These are phyloP conservation scores for Candida rishiriensis DNA, from an alignment of 805 yeast genomes.

Conservation along the genomic window DNA sequence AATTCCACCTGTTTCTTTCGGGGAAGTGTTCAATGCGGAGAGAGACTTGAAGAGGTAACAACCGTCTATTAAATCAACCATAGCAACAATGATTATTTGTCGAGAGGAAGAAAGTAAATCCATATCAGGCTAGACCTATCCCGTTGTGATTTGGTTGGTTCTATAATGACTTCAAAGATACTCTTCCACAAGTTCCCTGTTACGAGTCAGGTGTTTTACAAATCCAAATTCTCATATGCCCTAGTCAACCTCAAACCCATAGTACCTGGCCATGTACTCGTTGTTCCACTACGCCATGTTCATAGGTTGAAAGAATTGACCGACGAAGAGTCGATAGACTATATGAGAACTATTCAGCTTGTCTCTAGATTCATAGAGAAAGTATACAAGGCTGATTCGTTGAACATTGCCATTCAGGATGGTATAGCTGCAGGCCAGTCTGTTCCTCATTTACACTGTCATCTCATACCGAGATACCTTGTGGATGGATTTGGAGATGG, in stretches of 20 bases:
- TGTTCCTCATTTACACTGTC: slow-evolving; percentile 94
- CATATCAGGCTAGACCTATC: too few relatives aligned
- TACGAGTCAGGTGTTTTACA: slow-evolving; percentile 52
- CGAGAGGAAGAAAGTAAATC: too few relatives aligned
- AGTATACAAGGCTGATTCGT: slow-evolving; percentile 71
- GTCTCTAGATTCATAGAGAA: slow-evolving; percentile 64
- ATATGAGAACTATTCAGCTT: slow-evolving; percentile 68
- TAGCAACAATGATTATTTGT: too few relatives aligned
- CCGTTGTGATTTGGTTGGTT: background rate
- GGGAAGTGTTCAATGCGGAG: too few relatives aligned
- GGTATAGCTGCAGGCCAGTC: slow-evolving; percentile 96
- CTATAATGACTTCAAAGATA: slow-evolving; percentile 23
- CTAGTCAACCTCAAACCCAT: slow-evolving; percentile 89
- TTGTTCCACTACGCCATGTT: slow-evolving; percentile 76
- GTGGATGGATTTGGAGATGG: slow-evolving; percentile 62
- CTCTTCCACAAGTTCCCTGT: slow-evolving; percentile 52
- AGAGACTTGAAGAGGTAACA: too few relatives aligned
- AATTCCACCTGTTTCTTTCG: too few relatives aligned
- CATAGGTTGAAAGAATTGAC: slow-evolving; percentile 65
- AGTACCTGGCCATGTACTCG: slow-evolving; percentile 88
- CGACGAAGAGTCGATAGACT: slow-evolving; percentile 69
- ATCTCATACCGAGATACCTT: slow-evolving; percentile 79
- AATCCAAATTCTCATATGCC: slow-evolving; percentile 67
- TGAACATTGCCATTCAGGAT: slow-evolving; percentile 92
- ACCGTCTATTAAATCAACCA: too few relatives aligned